Conservation (phyloP, 768 basidiomycete genomes). For the Rubroboletus pulcherrimus region DNA sequence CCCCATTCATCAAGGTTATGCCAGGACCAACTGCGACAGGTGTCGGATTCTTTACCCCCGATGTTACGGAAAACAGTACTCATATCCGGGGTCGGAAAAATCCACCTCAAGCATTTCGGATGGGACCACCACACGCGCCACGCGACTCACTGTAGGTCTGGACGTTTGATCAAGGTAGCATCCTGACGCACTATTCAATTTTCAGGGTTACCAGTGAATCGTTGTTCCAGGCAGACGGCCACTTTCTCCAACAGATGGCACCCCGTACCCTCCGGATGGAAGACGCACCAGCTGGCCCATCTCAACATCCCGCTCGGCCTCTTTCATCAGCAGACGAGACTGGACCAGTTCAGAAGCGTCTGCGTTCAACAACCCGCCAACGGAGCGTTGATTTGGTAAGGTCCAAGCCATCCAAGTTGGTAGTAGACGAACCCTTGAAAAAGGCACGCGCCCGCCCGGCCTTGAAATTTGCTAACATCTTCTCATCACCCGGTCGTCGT, state of each 20-base stretch:
- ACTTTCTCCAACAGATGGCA: conserved; percentile 46
- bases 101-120: conserved; percentile 52
- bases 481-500: conserved; percentile 82
- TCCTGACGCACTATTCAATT: conserved; percentile 5
- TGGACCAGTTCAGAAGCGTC: conserved; percentile 72
- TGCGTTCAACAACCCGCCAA: conserved; percentile 61
- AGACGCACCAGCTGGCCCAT: conserved; percentile 36
- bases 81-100: conserved; percentile 58
- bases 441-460: conserved; percentile 90
- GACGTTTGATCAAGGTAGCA: background rate
- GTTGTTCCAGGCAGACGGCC: conserved; percentile 51
- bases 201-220: conserved; percentile 55
- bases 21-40: conserved; percentile 56
- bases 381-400: conserved; percentile 47
- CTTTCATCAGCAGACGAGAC: conserved; percentile 81
- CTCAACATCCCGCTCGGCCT: conserved; percentile 55
- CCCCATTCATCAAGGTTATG: conserved; percentile 33
- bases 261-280: conserved; percentile 44
- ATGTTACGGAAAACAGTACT: conserved; percentile 51
- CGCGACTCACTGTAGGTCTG: conserved; percentile 61
- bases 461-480: conserved; percentile 82
- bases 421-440: conserved; percentile 71
- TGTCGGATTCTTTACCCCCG: conserved; percentile 75
- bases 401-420: conserved; percentile 57
- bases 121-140: conserved; percentile 46